phyloP scores from a whole-genome alignment of 2,329 filamentous ascomycete genomes.

The Xylariaceae sp. region DNA sequence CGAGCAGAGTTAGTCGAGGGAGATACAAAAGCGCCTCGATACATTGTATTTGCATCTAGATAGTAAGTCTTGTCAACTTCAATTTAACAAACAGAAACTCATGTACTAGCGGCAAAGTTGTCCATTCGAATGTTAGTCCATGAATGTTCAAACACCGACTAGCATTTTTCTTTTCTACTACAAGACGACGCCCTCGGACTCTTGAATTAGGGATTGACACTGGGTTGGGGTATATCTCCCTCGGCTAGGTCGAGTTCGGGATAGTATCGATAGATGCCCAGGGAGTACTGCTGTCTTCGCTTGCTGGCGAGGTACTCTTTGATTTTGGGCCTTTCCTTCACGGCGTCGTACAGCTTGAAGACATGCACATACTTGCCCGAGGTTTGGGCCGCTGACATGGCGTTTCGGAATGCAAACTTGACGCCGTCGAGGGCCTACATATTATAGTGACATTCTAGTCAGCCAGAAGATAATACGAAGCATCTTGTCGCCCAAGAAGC shows the following conservation, averaged over 20 bases:
- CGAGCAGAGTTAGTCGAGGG: too few species aligned
- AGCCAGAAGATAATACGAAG: too few species aligned
- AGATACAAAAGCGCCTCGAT: too few species aligned
- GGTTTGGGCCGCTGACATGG: constrained; percentile 61
- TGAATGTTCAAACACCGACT: too few species aligned
- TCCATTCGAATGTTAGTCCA: too few species aligned
- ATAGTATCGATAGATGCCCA: constrained; percentile 76
- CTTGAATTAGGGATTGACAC: neutral
- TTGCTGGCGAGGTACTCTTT: constrained; percentile 73
- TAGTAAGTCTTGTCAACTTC: too few species aligned
- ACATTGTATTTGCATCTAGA: too few species aligned
- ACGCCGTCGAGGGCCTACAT: constrained; percentile 62
- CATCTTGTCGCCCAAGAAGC: too few species aligned
- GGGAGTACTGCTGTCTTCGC: constrained; percentile 64
- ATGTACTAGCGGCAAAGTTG: too few species aligned
- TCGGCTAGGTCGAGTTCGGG: constrained; percentile 66
- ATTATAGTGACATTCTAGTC: neutral
- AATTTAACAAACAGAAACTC: too few species aligned
- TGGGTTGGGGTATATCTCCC: neutral
- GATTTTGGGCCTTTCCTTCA: constrained; percentile 68
- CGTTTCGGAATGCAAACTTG: constrained; percentile 73
- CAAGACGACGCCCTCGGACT: too few species aligned
- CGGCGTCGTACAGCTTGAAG: constrained; percentile 68
- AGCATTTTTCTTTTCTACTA: too few species aligned
- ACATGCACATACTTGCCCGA: constrained; percentile 65